These are phyloP conservation scores for Lumnitzera littorea DNA, from an alignment of 345 rosid genomes.

Conservation along the genomic window DNA sequence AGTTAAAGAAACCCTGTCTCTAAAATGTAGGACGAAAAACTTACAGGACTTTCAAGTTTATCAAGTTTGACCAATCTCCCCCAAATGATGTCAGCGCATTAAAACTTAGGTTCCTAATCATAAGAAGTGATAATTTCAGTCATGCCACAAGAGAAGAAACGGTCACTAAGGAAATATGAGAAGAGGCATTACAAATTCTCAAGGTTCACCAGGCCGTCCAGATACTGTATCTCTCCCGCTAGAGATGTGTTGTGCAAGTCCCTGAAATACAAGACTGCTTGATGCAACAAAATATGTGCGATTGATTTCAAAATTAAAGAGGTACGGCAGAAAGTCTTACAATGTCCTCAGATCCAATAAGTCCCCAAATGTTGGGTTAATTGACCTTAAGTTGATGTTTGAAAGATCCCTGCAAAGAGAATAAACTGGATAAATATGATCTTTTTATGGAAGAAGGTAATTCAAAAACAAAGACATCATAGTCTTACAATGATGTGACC, in stretches of 20 bases:
- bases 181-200: conserved; percentile 49
- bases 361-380: conserved; percentile 92
- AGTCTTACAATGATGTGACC: conserved; percentile 64
- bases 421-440: neutral
- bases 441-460: conserved; percentile 1
- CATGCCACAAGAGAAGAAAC: neutral
- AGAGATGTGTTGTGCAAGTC: conserved; percentile 91
- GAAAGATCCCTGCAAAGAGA: conserved; percentile 58
- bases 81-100: conserved; percentile 69
- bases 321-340: conserved; percentile 28
- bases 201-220: conserved; percentile 73
- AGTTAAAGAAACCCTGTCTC: neutral
- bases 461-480: neutral
- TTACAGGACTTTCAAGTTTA: conserved; percentile 76
- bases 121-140: neutral
- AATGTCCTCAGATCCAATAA: conserved; percentile 70
- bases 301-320: neutral
- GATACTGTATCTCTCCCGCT: conserved; percentile 67
- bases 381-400: conserved; percentile 63
- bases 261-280: conserved; percentile 24
- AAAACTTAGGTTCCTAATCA: conserved; percentile 77
- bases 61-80: conserved; percentile 47
- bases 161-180: neutral
- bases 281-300: conserved; percentile 2
- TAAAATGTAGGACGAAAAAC: conserved; percentile 11